Percentiles rank a stretch among this genome's conserved stretches.
These are phyloP conservation scores for Platanthera guangdongensis DNA, from an alignment of 106 monocot genomes.

Conservation along the genomic window DNA sequence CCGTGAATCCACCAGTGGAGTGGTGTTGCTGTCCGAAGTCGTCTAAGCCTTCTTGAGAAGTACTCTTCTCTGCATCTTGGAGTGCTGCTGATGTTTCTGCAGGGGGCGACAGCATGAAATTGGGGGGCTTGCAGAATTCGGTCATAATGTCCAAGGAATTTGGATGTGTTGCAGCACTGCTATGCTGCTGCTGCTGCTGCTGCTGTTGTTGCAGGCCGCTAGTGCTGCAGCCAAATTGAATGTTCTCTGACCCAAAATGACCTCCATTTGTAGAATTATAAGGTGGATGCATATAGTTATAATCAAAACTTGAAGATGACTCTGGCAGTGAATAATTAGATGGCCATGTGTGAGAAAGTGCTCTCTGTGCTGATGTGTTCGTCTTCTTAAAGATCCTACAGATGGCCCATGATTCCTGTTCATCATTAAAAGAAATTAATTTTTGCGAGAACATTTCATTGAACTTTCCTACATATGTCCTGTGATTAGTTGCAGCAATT, in stretches of 20 bases:
- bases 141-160: conserved; percentile 10
- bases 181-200: conserved; percentile 28
- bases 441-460: neutral
- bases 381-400: conserved; percentile 66
- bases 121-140: conserved; percentile 10
- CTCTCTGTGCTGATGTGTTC: conserved; percentile 34
- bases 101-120: conserved; percentile 33
- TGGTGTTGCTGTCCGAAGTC: conserved; percentile 32
- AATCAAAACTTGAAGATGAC: conserved; percentile 9
- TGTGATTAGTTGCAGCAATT: neutral
- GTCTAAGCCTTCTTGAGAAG: conserved; percentile 27
- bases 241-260: conserved; percentile 20
- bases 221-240: conserved; percentile 33
- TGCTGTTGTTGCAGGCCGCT: conserved; percentile 13
- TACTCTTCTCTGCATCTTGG: conserved; percentile 9
- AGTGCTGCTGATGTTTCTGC: conserved; percentile 22
- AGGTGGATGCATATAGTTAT: conserved; percentile 15
- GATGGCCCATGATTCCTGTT: conserved; percentile 62
- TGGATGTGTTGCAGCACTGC: conserved; percentile 8
- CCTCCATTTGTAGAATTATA: conserved; percentile 9
- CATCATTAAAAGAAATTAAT: neutral
- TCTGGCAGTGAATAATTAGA: conserved; percentile 11
- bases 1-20: conserved; percentile 17
- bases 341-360: conserved; percentile 39
- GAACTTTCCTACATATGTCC: neutral